These are phyloP conservation scores for Rhodotorula graminis DNA, from an alignment of 768 basidiomycete species.

Conservation along the genomic window DNA sequence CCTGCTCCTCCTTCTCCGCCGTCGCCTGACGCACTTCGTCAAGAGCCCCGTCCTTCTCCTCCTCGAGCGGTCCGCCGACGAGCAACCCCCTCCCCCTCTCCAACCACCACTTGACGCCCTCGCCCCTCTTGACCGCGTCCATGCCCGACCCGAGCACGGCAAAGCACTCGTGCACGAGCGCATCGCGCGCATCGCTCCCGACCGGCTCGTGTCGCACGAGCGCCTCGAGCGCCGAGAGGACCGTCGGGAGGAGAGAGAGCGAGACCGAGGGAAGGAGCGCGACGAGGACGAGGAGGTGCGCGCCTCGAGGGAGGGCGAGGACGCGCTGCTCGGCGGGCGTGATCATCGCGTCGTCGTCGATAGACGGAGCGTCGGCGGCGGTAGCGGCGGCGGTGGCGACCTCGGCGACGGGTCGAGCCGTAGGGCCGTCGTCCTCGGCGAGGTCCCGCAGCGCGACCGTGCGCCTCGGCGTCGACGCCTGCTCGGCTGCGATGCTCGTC, in stretches of 20 bases:
- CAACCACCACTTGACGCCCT: slow-evolving; percentile 37
- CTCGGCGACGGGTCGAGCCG: not conserved
- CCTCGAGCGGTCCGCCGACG: not conserved
- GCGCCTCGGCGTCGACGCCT: too few species aligned
- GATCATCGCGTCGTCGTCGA: not conserved
- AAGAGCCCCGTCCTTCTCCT: not conserved
- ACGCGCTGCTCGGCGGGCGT: slow-evolving; percentile 19
- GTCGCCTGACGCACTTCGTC: not conserved
- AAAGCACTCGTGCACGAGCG: slow-evolving; percentile 30
- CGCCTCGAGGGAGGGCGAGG: slow-evolving; percentile 25
- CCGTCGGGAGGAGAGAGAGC: slow-evolving; percentile 13
- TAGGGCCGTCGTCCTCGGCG: not conserved
- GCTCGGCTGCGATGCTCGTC: too few species aligned
- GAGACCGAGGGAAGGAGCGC: slow-evolving; percentile 33
- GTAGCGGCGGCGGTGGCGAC: too few species aligned
- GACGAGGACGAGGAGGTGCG: slow-evolving; percentile 35
- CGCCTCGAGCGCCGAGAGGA: slow-evolving; percentile 11
- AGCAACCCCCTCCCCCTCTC: slow-evolving; percentile 10
- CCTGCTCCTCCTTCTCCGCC: not conserved
- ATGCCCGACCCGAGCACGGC: slow-evolving; percentile 32
- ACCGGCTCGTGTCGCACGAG: slow-evolving; percentile 22
- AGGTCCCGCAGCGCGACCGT: not conserved
- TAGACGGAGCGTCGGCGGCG: too few species aligned
- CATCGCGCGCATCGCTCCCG: slow-evolving; percentile 20
- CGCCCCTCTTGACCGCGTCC: slow-evolving; percentile 37